phyloP scores from a whole-genome alignment of 305 asterid genomes.

The Plantago lanceolata region DNA sequence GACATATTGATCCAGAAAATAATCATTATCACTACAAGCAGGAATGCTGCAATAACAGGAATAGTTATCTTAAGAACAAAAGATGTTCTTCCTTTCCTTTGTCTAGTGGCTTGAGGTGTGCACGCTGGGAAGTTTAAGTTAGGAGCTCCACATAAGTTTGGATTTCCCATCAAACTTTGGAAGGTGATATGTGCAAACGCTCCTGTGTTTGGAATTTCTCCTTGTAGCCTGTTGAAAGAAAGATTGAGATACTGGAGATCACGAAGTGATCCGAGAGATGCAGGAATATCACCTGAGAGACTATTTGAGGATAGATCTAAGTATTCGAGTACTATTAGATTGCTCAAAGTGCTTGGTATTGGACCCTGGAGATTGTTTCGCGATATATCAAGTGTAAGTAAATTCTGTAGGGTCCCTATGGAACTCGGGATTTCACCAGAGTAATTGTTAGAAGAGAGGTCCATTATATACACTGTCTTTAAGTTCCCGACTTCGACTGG shows the following conservation, averaged over 20 bases:
- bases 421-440: constrained; percentile 30
- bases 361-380: constrained; percentile 26
- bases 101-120: constrained; percentile 20
- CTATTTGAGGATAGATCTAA: constrained; percentile 30
- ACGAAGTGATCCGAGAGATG: constrained; percentile 29
- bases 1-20: constrained; percentile 23
- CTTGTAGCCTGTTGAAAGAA: constrained; percentile 34
- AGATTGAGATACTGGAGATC: constrained; percentile 31
- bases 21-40: constrained; percentile 17
- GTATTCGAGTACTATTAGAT: constrained; percentile 22
- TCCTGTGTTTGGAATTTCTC: constrained; percentile 30
- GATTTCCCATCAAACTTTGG: constrained; percentile 31
- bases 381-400: constrained; percentile 28
- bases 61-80: constrained; percentile 29
- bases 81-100: constrained; percentile 13
- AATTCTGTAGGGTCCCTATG: constrained; percentile 29
- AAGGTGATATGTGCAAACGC: constrained; percentile 22
- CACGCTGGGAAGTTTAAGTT: constrained; percentile 24
- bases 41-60: constrained; percentile 22
- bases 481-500: constrained; percentile 29
- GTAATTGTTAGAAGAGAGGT: constrained; percentile 33
- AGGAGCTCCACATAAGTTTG: constrained; percentile 33
- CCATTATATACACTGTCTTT: constrained; percentile 25
- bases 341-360: constrained; percentile 25
- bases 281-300: constrained; percentile 31